Conservation (phyloP, 2,329 filamentous ascomycete species). For the Phaeomoniella chlamydospora region DNA sequence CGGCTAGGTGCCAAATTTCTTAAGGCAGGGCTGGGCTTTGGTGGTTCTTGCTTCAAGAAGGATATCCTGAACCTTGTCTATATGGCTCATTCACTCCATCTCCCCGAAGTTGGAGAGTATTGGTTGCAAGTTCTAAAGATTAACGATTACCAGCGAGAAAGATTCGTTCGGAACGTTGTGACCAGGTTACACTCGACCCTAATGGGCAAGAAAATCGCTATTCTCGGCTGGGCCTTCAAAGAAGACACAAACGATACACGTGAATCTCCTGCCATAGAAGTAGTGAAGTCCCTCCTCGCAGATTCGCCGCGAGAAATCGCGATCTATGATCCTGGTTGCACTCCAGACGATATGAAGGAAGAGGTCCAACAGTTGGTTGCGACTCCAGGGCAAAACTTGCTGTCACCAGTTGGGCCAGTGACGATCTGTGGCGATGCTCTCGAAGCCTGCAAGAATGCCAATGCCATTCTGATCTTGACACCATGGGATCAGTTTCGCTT, state of each 20-base stretch:
- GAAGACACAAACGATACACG: slow-evolving; percentile 64
- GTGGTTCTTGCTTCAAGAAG: slow-evolving; percentile 71
- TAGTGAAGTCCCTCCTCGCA: slow-evolving; percentile 50
- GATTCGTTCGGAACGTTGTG: slow-evolving; percentile 54
- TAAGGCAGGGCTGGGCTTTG: slow-evolving; percentile 62
- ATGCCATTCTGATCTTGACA: slow-evolving; percentile 36
- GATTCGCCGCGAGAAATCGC: slow-evolving; percentile 50
- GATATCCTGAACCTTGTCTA: slow-evolving; percentile 63
- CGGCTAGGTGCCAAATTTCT: slow-evolving; percentile 62
- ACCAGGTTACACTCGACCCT: slow-evolving; percentile 54
- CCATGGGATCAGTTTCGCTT: slow-evolving; percentile 39
- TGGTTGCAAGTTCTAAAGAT: slow-evolving; percentile 62
- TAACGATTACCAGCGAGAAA: slow-evolving; percentile 60
- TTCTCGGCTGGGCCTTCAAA: slow-evolving; percentile 69
- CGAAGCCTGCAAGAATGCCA: slow-evolving; percentile 27
- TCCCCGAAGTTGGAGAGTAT: slow-evolving; percentile 60
- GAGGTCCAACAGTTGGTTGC: slow-evolving; percentile 20
- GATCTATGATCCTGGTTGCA: slow-evolving; percentile 50
- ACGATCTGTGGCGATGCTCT: slow-evolving; percentile 28
- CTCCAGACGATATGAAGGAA: slow-evolving; percentile 20
- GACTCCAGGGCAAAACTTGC: slow-evolving; percentile 16
- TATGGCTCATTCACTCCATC: slow-evolving; percentile 53
- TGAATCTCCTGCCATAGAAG: slow-evolving; percentile 54
- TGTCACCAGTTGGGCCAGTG: slow-evolving; percentile 16
- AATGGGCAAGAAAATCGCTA: slow-evolving; percentile 53